These are phyloP conservation scores for Tetracentron sinense DNA, from an alignment of 164 flowering plant species.

Conservation along the genomic window DNA sequence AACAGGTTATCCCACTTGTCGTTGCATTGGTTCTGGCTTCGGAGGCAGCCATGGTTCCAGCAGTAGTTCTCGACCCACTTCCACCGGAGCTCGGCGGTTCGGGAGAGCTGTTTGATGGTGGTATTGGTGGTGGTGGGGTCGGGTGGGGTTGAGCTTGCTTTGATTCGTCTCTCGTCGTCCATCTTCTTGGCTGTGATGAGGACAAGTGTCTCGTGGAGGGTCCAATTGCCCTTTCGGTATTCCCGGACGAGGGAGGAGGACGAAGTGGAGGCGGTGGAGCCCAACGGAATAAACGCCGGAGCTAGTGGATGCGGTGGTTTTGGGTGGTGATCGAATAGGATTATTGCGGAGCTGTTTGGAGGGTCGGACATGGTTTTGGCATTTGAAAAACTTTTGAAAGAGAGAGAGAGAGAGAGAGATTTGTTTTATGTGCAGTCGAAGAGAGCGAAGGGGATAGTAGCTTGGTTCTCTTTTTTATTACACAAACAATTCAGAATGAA, in stretches of 20 bases:
- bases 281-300: no score
- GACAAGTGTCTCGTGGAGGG: slow-evolving; percentile 32
- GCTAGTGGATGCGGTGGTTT: no score
- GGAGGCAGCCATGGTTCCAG: slow-evolving; percentile 31
- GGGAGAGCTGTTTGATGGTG: not conserved
- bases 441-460: no score
- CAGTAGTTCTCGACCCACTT: slow-evolving; percentile 48
- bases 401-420: no score
- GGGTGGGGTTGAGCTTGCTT: slow-evolving; percentile 4
- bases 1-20: slow-evolving; percentile 47
- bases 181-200: slow-evolving; percentile 37
- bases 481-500: no score
- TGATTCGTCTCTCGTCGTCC: slow-evolving; percentile 31
- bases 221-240: slow-evolving; percentile 41
- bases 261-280: slow-evolving; percentile 12
- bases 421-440: no score
- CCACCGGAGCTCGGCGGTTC: slow-evolving; percentile 40
- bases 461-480: no score
- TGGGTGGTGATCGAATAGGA: no score
- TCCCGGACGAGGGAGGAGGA: slow-evolving; percentile 20
- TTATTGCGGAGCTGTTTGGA: no score
- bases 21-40: slow-evolving; percentile 48
- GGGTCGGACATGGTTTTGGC: no score
- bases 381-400: no score
- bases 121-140: slow-evolving; percentile 4